These are phyloP conservation scores for Benincasa hispida DNA, from an alignment of 306 rosid genomes.

Conservation along the genomic window DNA sequence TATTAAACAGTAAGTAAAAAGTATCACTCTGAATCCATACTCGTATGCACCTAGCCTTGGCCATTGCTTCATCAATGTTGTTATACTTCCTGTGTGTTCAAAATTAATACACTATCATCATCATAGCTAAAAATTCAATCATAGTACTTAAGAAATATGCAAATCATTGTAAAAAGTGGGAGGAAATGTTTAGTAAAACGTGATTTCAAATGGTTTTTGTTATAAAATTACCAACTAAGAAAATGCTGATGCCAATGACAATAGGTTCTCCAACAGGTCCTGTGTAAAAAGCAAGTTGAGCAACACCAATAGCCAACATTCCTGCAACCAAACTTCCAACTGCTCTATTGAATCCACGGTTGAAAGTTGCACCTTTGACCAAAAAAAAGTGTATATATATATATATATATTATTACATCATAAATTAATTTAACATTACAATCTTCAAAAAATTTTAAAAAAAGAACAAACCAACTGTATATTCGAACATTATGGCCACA, in stretches of 20 bases:
- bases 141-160: too few relatives aligned
- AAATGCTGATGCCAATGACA: slow-evolving; percentile 52
- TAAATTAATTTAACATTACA: not conserved
- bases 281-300: slow-evolving; percentile 28
- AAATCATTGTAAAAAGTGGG: too few relatives aligned
- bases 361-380: slow-evolving; percentile 49
- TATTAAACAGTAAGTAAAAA: slow-evolving; percentile 51
- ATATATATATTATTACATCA: not conserved
- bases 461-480: slow-evolving; percentile 51
- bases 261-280: slow-evolving; percentile 45
- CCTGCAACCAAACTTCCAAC: slow-evolving; percentile 61
- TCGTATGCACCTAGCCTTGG: slow-evolving; percentile 47
- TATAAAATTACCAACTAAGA: slow-evolving; percentile 32
- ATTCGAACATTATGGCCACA: slow-evolving; percentile 61
- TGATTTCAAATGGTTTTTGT: too few relatives aligned
- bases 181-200: too few relatives aligned
- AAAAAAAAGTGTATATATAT: too few relatives aligned
- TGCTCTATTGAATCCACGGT: slow-evolving; percentile 59
- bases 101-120: too few relatives aligned
- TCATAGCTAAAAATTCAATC: too few relatives aligned
- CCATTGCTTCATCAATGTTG: slow-evolving; percentile 56
- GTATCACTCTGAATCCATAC: slow-evolving; percentile 49
- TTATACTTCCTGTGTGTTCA: slow-evolving; percentile 25
- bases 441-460: not conserved
- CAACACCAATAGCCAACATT: slow-evolving; percentile 44